Conservation (phyloP, 345 rosid genomes). For the Citrus trifoliata region DNA sequence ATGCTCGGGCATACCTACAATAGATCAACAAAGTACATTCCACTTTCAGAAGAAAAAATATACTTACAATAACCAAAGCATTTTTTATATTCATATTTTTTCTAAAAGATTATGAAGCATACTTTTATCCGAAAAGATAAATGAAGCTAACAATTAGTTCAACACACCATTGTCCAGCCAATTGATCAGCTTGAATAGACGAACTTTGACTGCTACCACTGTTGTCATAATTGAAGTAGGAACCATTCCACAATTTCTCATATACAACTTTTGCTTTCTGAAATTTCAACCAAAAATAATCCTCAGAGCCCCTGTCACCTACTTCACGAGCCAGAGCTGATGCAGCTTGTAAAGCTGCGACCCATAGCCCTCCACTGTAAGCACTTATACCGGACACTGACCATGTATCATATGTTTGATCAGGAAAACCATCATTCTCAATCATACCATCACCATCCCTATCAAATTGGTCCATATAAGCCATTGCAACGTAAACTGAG, state of each 20-base stretch:
- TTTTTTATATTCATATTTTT: neutral
- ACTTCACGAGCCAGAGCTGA: constrained; percentile 75
- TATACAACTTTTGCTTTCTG: constrained; percentile 73
- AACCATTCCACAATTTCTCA: constrained; percentile 85
- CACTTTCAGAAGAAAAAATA: neutral
- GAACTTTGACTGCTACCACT: constrained; percentile 59
- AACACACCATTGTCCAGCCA: constrained; percentile 89
- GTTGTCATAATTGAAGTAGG: constrained; percentile 79
- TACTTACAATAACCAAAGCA: neutral
- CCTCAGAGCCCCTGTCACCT: constrained; percentile 73
- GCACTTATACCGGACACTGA: constrained; percentile 86
- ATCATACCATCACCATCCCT: constrained; percentile 95
- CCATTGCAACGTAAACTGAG: constrained; percentile 84
- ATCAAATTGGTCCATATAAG: constrained; percentile 89
- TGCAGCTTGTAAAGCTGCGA: constrained; percentile 93
- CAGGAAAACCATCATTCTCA: constrained; percentile 95
- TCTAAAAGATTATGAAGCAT: neutral
- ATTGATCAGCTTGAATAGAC: constrained; percentile 94
- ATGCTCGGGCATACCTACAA: constrained; percentile 80
- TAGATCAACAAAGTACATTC: neutral
- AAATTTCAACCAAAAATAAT: constrained; percentile 79
- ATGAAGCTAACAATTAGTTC: neutral
- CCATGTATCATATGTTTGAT: constrained; percentile 98
- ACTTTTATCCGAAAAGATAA: neutral
- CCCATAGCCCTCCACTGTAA: constrained; percentile 91